Conservation (phyloP, 2,329 filamentous ascomycete genomes). For the Exserohilum turcica region DNA sequence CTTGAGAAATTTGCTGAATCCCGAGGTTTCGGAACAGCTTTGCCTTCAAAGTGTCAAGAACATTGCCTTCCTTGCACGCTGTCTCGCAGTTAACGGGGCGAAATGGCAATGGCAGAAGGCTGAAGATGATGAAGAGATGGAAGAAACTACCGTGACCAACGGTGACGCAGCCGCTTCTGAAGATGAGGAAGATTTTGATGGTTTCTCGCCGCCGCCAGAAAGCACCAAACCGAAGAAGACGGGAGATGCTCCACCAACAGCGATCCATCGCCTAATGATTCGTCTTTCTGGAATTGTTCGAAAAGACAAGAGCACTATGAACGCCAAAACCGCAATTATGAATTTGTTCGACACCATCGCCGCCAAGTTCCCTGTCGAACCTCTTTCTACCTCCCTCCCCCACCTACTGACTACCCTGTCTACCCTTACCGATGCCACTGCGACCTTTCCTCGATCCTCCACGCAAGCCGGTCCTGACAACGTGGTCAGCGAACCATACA, state of each 20-base stretch:
- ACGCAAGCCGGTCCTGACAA: conserved; percentile 67
- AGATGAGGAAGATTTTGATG: conserved; percentile 42
- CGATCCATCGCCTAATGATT: conserved; percentile 76
- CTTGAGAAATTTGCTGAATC: conserved; percentile 64
- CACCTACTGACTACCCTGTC: conserved; percentile 72
- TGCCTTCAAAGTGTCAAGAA: conserved; percentile 80
- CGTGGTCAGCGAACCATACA: conserved; percentile 63
- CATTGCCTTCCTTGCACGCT: conserved; percentile 77
- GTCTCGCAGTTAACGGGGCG: conserved; percentile 63
- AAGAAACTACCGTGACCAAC: conserved; percentile 51
- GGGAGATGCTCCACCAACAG: conserved; percentile 46
- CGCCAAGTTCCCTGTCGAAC: conserved; percentile 62
- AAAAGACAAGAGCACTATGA: conserved; percentile 65
- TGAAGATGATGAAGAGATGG: conserved; percentile 48
- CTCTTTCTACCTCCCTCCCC: conserved; percentile 67
- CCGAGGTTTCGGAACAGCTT: conserved; percentile 72
- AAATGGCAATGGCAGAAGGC: conserved; percentile 53
- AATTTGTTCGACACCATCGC: conserved; percentile 74
- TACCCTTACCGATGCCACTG: conserved; percentile 80
- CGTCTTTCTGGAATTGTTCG: conserved; percentile 80
- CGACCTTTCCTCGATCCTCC: conserved; percentile 69
- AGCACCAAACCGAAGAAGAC: conserved; percentile 28
- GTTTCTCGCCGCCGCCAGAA: conserved; percentile 31
- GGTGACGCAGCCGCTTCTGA: conserved; percentile 34
- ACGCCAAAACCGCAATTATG: conserved; percentile 76